Base-by-base conservation (phyloP, 1,284 basidiomycete genomes). In the Tilletiopsis washingtonensis region DNA sequence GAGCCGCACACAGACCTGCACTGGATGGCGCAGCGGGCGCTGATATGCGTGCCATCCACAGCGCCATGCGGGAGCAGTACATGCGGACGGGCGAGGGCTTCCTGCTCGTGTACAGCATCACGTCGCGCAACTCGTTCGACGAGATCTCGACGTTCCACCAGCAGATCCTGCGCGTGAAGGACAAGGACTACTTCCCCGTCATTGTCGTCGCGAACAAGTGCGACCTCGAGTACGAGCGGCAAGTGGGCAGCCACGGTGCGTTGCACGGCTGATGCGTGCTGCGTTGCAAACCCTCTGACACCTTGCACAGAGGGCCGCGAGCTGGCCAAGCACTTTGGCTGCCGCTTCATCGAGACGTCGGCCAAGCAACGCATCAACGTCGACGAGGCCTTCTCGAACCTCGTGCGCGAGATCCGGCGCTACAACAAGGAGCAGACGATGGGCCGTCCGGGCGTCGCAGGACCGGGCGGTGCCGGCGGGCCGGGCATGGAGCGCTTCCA, bases 121-220 rank as follows among this genome's bases (percentile, higher is more conserved):
- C 93, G 15, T 94, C 91, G 40, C 84, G 93, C 62, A 91, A 89
- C 77, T 96, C 91, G 40, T 98, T 97, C 71, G 91, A 97, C 76
- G 87, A 91, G 27, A 93, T 96, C 69, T 86, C 82, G 75, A 91
- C 88, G 1, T 97, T 98, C 81, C 89, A 97, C 74, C 91, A 96
- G 75, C 93, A 98, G 75, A 97, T 74, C 45, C 52, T 74, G 24
- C 62, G 72, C 54, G 90, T 97, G 61, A 97, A 98, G 78, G 94
- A 98, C 77, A 88, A 89, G 75, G 94, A 98, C 49, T 76, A 84
- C 43, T 96, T 97, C 81, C 94, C 94, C 21, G 89, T 97, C 61
- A 88, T 98, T 56, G 86, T 99, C 45, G 90, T 97, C 6, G 94
- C 91, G 29, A 99, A 99, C 81, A 98, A 99, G 78, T 94, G 89